These are phyloP conservation scores for Wickerhamomyces chambardii DNA, from an alignment of 805 yeast species.

Conservation along the genomic window DNA sequence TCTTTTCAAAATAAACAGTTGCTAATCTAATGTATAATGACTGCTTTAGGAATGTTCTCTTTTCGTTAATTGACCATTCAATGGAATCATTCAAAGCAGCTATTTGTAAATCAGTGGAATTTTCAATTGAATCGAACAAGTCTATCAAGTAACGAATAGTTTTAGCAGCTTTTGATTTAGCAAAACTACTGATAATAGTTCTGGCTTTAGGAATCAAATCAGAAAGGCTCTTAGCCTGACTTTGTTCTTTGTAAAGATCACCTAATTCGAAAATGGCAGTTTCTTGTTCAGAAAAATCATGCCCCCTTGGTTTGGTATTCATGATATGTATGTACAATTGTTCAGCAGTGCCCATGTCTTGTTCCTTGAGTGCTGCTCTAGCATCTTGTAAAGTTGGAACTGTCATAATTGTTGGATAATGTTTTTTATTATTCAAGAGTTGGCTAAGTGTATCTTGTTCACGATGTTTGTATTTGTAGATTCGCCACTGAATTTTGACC, in stretches of 20 bases:
- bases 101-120: constrained; percentile 62
- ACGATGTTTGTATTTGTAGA: no score
- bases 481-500: no score
- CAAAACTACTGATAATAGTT: constrained; percentile 63
- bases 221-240: constrained; percentile 41
- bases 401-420: constrained; percentile 7
- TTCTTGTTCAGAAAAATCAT: constrained; percentile 17
- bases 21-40: constrained; percentile 79
- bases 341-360: constrained; percentile 52
- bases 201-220: constrained; percentile 62
- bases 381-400: constrained; percentile 42
- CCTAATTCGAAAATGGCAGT: constrained; percentile 62
- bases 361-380: constrained; percentile 40
- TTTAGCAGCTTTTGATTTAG: constrained; percentile 93
- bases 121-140: constrained; percentile 54
- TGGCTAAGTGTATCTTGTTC: no score
- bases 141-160: constrained; percentile 79
- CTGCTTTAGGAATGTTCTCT: constrained; percentile 84
- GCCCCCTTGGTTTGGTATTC: constrained; percentile 15
- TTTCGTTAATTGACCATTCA: constrained; percentile 79
- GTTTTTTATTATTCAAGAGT: no score
- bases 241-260: constrained; percentile 45
- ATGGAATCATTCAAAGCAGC: constrained; percentile 68
- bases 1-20: constrained; percentile 59
- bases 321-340: constrained; percentile 44